A percentile compares a stretch with the other conserved stretches of the same genome.
Evolutionary conservation across 345 rosid genomes (phyloP).

Genomic region (Rhizophora mangle): DNA sequence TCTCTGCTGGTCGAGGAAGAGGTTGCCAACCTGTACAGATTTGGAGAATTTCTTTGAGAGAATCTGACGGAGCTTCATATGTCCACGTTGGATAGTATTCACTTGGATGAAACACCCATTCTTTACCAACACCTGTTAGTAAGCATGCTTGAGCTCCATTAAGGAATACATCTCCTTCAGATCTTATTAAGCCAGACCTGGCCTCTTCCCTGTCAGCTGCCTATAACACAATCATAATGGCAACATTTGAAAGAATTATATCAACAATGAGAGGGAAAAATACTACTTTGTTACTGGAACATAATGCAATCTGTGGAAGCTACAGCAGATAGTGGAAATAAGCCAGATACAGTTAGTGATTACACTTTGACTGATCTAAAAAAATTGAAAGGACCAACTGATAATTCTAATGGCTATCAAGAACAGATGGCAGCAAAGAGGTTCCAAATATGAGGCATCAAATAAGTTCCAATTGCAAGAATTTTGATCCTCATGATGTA

Average conservation of each 20-base stretch:
- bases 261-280: conserved; percentile 8
- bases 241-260: conserved; percentile 5
- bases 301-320: too few relatives aligned
- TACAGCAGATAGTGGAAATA: too few relatives aligned
- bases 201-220: conserved; percentile 53
- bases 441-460: neutral
- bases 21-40: conserved; percentile 71
- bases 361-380: neutral
- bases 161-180: conserved; percentile 59
- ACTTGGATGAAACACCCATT: conserved; percentile 53
- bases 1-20: conserved; percentile 39
- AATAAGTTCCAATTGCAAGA: neutral
- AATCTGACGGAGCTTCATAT: conserved; percentile 49
- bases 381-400: neutral
- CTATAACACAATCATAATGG: conserved; percentile 28
- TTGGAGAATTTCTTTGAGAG: conserved; percentile 48
- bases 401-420: neutral
- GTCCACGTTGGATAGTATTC: conserved; percentile 58
- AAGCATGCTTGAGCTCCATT: conserved; percentile 51
- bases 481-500: neutral
- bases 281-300: too few relatives aligned
- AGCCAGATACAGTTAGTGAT: too few relatives aligned
- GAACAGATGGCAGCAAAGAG: neutral
- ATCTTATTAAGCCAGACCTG: conserved; percentile 54
- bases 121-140: conserved; percentile 35